Conservation (phyloP, 768 basidiomycete species). For the Tephrocybe sp. region DNA sequence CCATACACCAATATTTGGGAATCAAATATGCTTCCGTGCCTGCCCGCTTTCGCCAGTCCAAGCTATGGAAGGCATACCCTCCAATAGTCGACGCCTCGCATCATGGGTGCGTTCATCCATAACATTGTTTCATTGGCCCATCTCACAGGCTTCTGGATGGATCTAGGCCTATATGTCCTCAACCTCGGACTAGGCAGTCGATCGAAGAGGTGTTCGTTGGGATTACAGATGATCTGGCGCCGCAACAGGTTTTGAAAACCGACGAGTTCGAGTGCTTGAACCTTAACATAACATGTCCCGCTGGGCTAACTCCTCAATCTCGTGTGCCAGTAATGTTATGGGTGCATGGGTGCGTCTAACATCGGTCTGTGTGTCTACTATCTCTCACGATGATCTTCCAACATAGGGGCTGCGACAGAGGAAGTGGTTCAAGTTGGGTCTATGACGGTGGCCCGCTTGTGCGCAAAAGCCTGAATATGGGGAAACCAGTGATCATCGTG, state of each 20-base stretch:
- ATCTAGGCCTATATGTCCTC: conserved; percentile 74
- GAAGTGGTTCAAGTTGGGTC: conserved; percentile 75
- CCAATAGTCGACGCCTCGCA: conserved; percentile 60
- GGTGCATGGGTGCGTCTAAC: conserved; percentile 72
- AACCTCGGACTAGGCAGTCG: conserved; percentile 41
- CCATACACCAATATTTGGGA: conserved; percentile 72
- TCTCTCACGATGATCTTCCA: conserved; percentile 4
- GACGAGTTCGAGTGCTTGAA: conserved; percentile 83
- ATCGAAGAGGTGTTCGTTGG: conserved; percentile 66
- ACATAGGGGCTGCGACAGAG: conserved; percentile 66
- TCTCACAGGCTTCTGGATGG: neutral
- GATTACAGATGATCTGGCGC: conserved; percentile 50
- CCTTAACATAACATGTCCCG: conserved; percentile 77
- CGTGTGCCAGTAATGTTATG: conserved; percentile 78
- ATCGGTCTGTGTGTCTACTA: conserved; percentile 6
- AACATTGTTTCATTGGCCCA: neutral
- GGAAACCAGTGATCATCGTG: conserved; percentile 70
- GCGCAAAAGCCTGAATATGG: conserved; percentile 58
- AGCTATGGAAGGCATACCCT: conserved; percentile 57
- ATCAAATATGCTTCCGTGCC: conserved; percentile 78
- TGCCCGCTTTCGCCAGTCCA: conserved; percentile 75
- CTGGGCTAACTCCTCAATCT: conserved; percentile 49
- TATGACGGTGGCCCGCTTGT: conserved; percentile 76
- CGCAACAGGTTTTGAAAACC: conserved; percentile 55
- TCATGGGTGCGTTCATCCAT: conserved; percentile 52